A percentile compares a stretch with the other conserved stretches of the same genome.
phyloP scores from a whole-genome alignment of 225 moss, liverwort and hornwort genomes.

The Polytrichum formosum region DNA sequence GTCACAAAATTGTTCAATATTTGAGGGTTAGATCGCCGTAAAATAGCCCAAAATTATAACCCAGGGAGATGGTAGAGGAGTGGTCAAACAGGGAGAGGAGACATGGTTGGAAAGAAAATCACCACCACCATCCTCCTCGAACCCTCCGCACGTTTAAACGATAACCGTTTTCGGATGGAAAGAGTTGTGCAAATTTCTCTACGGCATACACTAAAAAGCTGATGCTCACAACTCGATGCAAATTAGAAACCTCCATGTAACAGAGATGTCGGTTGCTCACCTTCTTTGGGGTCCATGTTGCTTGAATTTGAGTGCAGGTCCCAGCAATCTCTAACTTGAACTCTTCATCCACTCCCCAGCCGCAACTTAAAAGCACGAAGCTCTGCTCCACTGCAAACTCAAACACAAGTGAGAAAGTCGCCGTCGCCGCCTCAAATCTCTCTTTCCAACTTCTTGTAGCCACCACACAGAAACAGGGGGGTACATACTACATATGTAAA shows the following conservation, averaged over 20 bases:
- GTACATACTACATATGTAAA: too few species aligned
- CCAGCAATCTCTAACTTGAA: too few species aligned
- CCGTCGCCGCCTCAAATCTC: too few species aligned
- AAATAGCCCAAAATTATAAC: too few species aligned
- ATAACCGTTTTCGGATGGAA: neutral
- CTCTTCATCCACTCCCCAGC: conserved; percentile 35
- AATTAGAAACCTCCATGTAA: neutral
- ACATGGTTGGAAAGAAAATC: neutral
- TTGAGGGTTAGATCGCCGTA: too few species aligned
- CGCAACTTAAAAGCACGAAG: conserved; percentile 10
- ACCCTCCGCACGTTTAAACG: neutral
- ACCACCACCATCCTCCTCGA: neutral
- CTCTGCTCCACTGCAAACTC: conserved; percentile 25
- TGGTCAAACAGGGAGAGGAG: neutral
- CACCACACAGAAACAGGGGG: too few species aligned
- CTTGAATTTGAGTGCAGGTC: conserved; percentile 9
- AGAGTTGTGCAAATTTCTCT: neutral
- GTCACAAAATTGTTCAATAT: too few species aligned
- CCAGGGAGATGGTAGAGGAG: neutral
- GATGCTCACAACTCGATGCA: neutral
- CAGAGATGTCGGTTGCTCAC: conserved; percentile 19
- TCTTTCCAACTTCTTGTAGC: too few species aligned
- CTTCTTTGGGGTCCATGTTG: conserved; percentile 51
- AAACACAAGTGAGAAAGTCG: conserved; percentile 7
- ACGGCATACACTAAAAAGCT: too few species aligned